Percentiles rank a stretch among this genome's conserved stretches.
phyloP scores from a whole-genome alignment of 2,329 filamentous ascomycete species.

The Domatiomyces globalis region DNA sequence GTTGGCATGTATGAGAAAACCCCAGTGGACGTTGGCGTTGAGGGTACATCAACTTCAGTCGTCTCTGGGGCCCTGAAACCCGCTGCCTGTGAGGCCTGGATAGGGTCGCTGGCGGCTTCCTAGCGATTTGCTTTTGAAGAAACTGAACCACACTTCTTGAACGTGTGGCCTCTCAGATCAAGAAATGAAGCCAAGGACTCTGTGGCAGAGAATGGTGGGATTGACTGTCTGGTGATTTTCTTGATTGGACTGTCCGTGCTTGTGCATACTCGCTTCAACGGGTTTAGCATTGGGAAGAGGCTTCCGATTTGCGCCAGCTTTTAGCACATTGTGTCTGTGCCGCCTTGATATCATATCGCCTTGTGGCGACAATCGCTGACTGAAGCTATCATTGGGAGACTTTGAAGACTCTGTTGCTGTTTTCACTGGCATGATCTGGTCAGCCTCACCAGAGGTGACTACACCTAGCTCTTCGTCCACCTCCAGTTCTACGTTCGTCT shows the following conservation, averaged over 20 bases:
- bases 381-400: not conserved
- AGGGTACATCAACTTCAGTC: slow-evolving; percentile 2
- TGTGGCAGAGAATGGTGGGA: slow-evolving; percentile 5
- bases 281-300: not conserved
- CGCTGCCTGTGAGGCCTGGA: slow-evolving; percentile 10
- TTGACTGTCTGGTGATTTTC: not conserved
- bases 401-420: not conserved
- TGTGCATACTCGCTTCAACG: not conserved
- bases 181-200: slow-evolving; percentile 12
- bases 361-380: not conserved
- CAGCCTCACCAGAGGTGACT: not conserved
- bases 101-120: slow-evolving; percentile 12
- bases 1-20: not conserved
- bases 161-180: slow-evolving; percentile 15
- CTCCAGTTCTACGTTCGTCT: slow-evolving; percentile 5
- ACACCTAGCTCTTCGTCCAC: not conserved
- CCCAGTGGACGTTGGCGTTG: slow-evolving; percentile 1
- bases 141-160: slow-evolving; percentile 4
- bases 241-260: not conserved
- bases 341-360: not conserved
- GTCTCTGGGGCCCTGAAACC: not conserved
- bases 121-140: not conserved
- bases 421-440: not conserved
- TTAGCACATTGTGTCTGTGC: not conserved
- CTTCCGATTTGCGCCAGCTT: not conserved